Base-by-base conservation (phyloP, 164 flowering plant genomes). In the Houttuynia cordata region DNA sequence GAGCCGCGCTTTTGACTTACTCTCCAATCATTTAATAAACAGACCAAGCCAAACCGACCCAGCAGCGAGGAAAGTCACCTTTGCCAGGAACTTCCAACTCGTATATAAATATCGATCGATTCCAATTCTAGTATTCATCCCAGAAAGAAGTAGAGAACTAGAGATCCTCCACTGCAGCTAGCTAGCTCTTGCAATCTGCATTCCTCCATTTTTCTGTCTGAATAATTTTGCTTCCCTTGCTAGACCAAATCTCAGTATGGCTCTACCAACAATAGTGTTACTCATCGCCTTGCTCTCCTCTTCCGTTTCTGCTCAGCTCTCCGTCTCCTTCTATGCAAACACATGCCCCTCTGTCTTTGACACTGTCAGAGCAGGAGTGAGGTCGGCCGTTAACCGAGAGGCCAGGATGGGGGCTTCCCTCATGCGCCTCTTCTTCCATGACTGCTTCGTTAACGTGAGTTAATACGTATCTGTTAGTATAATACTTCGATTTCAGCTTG, bases 401-500 rank as follows among this genome's bases (percentile, higher is more conserved):
- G 23, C 62, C 24, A 74, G 80, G 53, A 76, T 76, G 75, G 80
- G 75, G 0, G 77, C 80, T 1, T 76, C 77, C 13, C 40, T 76
- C 25, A 61, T 78, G 10, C 78, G 78, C 8, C 68, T 78, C 21
- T 73, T 75, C 59, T 78, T 78, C 68, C 81, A 75, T 39, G 81
- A 78, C 30, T 78, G 81, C 62, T 78, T 78, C 45, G 76, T 71
- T 52, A 67, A 56, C 50, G 74, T 67, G 41, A 62, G 53, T 30
- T 30, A 40, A 13, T 20, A n/a, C 5, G 5, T 21, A 42, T 22
- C 52, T 47, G 22, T 22, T 21, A 6, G 23, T 51, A 9, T 37
- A 40, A 30, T 30, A 30, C 4, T 58, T 39, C 24, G 7, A 39
- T 3, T 20, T 6, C 4, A 24, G 17, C 18, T 22, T 17, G 57